Conservation (phyloP, 768 basidiomycete species). For the Daedaleopsis sinensis region DNA sequence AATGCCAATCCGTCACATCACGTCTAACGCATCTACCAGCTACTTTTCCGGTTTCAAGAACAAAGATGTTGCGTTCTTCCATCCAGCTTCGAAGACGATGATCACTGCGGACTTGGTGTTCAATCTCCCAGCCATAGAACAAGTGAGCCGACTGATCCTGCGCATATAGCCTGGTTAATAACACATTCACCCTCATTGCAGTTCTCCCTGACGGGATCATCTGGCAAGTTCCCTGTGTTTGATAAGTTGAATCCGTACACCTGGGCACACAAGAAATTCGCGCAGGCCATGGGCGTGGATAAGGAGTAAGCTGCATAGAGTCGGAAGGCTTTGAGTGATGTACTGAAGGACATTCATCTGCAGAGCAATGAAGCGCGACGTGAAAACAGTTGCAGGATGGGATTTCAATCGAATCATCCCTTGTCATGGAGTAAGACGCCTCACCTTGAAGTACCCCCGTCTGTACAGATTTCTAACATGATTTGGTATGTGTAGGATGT, state of each 20-base stretch:
- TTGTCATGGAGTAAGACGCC: slow-evolving; percentile 59
- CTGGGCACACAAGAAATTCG: slow-evolving; percentile 31
- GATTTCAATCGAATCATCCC: slow-evolving; percentile 75
- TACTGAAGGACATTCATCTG: neutral
- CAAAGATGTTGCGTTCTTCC: slow-evolving; percentile 85
- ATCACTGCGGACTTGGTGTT: slow-evolving; percentile 83
- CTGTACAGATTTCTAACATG: neutral
- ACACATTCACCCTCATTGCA: slow-evolving; percentile 15
- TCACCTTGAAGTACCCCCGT: slow-evolving; percentile 4
- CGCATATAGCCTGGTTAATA: neutral
- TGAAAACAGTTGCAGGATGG: slow-evolving; percentile 69
- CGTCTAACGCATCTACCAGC: slow-evolving; percentile 34
- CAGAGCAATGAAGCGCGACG: slow-evolving; percentile 63
- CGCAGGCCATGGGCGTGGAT: slow-evolving; percentile 28
- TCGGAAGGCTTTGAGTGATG: neutral
- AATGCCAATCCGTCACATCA: no score
- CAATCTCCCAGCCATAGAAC: slow-evolving; percentile 81
- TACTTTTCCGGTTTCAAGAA: slow-evolving; percentile 74
- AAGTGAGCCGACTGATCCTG: slow-evolving; percentile 42
- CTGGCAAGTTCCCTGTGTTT: slow-evolving; percentile 28
- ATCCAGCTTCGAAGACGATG: slow-evolving; percentile 68
- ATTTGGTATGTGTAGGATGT: slow-evolving; percentile 38
- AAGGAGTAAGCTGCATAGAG: slow-evolving; percentile 24
- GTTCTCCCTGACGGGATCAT: slow-evolving; percentile 42
- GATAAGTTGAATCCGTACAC: slow-evolving; percentile 26